phyloP scores from a whole-genome alignment of 2,329 filamentous ascomycete species.

The Macroventuria anomochaeta region DNA sequence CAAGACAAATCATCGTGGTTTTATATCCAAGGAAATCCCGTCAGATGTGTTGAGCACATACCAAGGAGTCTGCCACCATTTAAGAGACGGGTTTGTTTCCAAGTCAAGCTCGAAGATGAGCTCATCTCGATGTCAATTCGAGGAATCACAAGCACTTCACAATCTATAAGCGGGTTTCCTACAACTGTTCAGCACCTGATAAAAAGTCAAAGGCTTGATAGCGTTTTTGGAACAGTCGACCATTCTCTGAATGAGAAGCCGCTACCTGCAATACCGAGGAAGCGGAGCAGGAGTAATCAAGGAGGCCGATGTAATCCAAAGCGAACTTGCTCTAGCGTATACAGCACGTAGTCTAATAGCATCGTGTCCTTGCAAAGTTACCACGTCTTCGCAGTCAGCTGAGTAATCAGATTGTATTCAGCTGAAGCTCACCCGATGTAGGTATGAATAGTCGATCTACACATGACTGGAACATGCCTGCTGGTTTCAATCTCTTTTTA shows the following conservation, averaged over 20 bases:
- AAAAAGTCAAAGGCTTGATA: neutral
- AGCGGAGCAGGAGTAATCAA: neutral
- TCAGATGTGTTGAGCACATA: neutral
- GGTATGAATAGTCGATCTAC: too few species aligned
- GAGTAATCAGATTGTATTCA: neutral
- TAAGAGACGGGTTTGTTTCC: neutral
- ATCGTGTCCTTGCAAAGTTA: too few species aligned
- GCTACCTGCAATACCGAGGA: constrained; percentile 1
- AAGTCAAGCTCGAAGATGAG: neutral
- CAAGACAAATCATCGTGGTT: neutral
- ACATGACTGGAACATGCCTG: too few species aligned
- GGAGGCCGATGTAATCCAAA: neutral
- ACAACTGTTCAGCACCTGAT: neutral
- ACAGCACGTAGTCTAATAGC: neutral
- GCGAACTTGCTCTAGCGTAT: neutral
- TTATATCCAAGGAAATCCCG: neutral
- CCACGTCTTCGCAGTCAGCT: neutral
- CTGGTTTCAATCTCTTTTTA: too few species aligned
- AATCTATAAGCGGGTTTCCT: neutral
- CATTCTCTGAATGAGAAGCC: constrained; percentile 6
- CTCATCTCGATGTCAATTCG: neutral
- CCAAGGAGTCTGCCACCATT: neutral
- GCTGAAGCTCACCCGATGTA: too few species aligned
- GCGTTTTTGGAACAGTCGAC: constrained; percentile 13
- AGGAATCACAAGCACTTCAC: neutral